Conservation (phyloP, 305 asterid species). For the Fraxinus latifolia region DNA sequence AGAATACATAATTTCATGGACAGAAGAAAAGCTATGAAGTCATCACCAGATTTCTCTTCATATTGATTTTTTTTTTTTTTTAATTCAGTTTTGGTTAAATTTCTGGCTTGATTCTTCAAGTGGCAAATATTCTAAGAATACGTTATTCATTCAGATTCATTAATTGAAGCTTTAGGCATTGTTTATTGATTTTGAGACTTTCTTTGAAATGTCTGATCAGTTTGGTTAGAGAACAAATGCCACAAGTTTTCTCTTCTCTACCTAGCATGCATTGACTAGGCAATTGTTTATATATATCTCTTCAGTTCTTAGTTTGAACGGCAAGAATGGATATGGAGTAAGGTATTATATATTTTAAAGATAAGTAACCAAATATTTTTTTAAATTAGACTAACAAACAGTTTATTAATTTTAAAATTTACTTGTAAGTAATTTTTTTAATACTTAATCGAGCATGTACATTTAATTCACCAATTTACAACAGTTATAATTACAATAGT, state of each 20-base stretch:
- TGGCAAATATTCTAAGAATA: background rate
- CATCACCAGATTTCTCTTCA: background rate
- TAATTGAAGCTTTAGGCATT: background rate
- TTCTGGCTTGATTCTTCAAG: background rate
- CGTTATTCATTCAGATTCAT: background rate
- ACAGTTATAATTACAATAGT: too few species aligned
- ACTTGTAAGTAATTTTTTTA: background rate
- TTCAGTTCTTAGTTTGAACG: background rate
- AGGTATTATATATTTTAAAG: too few species aligned
- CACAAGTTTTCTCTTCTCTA: background rate
- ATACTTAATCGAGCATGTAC: background rate
- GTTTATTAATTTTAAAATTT: too few species aligned
- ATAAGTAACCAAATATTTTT: too few species aligned
- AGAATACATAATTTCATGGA: constrained; percentile 13
- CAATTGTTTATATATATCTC: too few species aligned
- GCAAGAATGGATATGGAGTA: background rate
- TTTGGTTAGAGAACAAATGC: background rate
- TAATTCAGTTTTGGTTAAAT: background rate
- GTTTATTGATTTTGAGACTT: background rate
- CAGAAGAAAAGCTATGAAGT: background rate
- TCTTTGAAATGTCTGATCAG: background rate
- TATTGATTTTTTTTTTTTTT: background rate
- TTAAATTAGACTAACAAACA: background rate
- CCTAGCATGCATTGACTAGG: background rate
- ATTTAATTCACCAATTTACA: background rate